Conservation (phyloP, 2,329 filamentous ascomycete genomes). For the Eutypella sp. region DNA sequence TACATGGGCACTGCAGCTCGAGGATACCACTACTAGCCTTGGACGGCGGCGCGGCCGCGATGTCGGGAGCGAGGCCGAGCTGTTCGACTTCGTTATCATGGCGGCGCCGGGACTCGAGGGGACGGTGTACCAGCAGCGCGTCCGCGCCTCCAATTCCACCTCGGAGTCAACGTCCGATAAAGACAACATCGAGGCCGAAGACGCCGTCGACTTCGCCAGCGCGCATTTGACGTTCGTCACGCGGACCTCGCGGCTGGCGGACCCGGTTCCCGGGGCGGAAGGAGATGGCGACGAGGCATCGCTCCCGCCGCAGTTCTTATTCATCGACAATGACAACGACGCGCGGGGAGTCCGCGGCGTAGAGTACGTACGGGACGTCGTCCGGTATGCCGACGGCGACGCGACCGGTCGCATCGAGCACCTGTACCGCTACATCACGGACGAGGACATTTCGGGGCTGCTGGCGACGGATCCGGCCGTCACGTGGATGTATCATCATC, state of each 20-base stretch:
- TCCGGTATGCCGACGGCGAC: slow-evolving; percentile 1
- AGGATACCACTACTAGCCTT: too few species aligned
- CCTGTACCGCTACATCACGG: slow-evolving; percentile 13
- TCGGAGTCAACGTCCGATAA: background rate
- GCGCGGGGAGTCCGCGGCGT: slow-evolving; percentile 7
- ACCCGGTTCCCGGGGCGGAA: background rate
- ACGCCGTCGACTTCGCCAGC: slow-evolving; percentile 11
- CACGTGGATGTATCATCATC: slow-evolving; percentile 13
- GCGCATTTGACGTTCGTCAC: slow-evolving; percentile 13
- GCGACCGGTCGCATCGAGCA: slow-evolving; percentile 7
- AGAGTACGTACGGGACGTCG: slow-evolving; percentile 9
- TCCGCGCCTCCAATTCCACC: background rate
- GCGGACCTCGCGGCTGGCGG: slow-evolving; percentile 2
- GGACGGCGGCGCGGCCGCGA: background rate
- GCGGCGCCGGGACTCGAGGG: slow-evolving; percentile 6
- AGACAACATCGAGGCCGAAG: background rate
- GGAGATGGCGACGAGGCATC: slow-evolving; percentile 1
- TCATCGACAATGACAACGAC: slow-evolving; percentile 3
- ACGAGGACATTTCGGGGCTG: slow-evolving; percentile 4
- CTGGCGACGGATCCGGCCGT: slow-evolving; percentile 7
- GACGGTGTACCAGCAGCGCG: background rate
- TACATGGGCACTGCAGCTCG: slow-evolving; percentile 11
- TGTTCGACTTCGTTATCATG: slow-evolving; percentile 15
- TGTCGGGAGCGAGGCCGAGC: slow-evolving; percentile 4
- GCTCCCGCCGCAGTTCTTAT: slow-evolving; percentile 8